Percentiles rank a stretch among this genome's conserved stretches.
phyloP scores from a whole-genome alignment of 176 grass and related monocot genomes.

The Eleusine coracana region DNA sequence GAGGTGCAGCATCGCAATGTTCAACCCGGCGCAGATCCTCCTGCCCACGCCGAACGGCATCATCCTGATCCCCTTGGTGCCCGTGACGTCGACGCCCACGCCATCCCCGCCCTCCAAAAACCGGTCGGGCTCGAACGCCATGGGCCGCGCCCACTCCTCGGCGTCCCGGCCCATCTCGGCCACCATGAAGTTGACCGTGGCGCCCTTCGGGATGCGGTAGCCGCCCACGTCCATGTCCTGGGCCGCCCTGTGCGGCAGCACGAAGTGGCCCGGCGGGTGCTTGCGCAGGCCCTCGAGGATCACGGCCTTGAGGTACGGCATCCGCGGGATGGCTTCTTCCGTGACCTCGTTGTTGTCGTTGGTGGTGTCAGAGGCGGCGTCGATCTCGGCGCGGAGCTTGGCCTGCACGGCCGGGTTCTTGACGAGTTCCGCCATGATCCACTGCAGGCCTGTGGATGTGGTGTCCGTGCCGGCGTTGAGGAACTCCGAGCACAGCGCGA shows the following conservation, averaged over 20 bases:
- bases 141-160: slow-evolving; percentile 45
- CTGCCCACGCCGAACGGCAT: slow-evolving; percentile 46
- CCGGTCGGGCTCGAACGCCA: slow-evolving; percentile 55
- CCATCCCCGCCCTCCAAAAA: slow-evolving; percentile 53
- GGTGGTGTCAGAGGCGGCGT: not conserved
- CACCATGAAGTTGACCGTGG: slow-evolving; percentile 59
- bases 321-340: slow-evolving; percentile 44
- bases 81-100: slow-evolving; percentile 50
- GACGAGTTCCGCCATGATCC: slow-evolving; percentile 86
- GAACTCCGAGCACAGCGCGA: slow-evolving; percentile 68
- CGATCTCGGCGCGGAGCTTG: slow-evolving; percentile 52
- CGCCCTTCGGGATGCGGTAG: slow-evolving; percentile 54
- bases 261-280: slow-evolving; percentile 65
- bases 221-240: slow-evolving; percentile 53
- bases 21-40: slow-evolving; percentile 53
- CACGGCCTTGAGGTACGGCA: slow-evolving; percentile 52
- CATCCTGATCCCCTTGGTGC: slow-evolving; percentile 62
- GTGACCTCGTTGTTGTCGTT: slow-evolving; percentile 10
- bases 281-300: slow-evolving; percentile 54
- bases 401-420: slow-evolving; percentile 56
- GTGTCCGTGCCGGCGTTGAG: slow-evolving; percentile 65
- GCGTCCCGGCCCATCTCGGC: slow-evolving; percentile 45
- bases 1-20: slow-evolving; percentile 60
- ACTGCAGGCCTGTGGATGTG: slow-evolving; percentile 63
- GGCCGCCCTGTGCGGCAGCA: slow-evolving; percentile 52